Base-by-base conservation (phyloP, 169 alveolate genomes). In the Cytauxzoon felis region DNA sequence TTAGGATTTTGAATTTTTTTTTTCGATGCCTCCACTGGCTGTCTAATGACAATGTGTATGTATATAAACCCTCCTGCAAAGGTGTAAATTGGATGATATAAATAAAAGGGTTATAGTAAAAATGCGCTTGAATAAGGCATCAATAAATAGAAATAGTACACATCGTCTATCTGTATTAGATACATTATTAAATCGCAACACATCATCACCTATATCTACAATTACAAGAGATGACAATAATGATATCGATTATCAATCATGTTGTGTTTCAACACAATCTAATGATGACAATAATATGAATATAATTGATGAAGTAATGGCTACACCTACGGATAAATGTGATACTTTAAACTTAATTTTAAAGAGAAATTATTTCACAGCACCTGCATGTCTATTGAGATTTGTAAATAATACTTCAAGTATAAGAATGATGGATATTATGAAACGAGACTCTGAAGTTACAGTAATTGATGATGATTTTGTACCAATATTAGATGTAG, bases 331-430 rank as follows among this genome's bases (percentile, higher is more conserved):
- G 8, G 48, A 56, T 26, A 40, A 71, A 50, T 24, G 73, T 51
- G 79, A 73, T 47, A 78, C 63, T 53, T 71, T 73, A n/a, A 61
- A 69, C 18, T 41, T 73, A 1, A 52, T 73, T 29, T 50, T 61
- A 0, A 56, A 78, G 7, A 48, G 84, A 26, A 73, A 73, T 19
- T 38, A 73, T 36, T 57, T 45, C 32, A 41, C 84, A 3, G 84
- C 84, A 19, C 84, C 84, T 9, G 79, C 84, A 0, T 73, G 84
- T 40, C 52, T 68, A 24, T 49, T 73, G 21, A 66, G 52, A 8
- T 73, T 53, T 24, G 61, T 73, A 26, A 60, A 56, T 30, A 2
- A 47, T 16, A 36, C 84, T 1, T 63, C 84, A 18, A 51, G 76
- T 24, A 8, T 71, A 4, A 33, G 51, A 26, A 24, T 43, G 7